A percentile compares a stretch with the other conserved stretches of the same genome.
Conservation (phyloP, 306 rosid genomes). For the Cucurbita maxima region DNA sequence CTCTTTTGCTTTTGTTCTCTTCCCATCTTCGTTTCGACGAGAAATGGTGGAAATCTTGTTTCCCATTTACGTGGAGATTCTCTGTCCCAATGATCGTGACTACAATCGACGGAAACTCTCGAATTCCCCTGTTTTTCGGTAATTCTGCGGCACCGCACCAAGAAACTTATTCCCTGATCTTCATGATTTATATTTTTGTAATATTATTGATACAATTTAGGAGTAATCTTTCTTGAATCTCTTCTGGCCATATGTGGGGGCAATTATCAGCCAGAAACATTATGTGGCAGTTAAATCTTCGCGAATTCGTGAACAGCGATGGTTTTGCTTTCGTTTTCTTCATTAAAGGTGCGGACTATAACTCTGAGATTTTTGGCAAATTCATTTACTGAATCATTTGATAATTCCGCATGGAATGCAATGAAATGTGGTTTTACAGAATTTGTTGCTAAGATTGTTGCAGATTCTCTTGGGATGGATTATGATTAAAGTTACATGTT, state of each 20-base stretch:
- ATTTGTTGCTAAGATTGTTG: neutral
- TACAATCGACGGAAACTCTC: neutral
- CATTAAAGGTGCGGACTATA: neutral
- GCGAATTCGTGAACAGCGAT: neutral
- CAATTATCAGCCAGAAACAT: neutral
- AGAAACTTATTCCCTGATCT: neutral
- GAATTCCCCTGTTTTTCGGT: neutral
- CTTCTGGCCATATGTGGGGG: neutral
- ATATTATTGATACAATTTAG: neutral
- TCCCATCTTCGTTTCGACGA: neutral
- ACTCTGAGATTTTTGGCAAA: neutral
- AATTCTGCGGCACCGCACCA: neutral
- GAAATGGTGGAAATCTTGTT: neutral
- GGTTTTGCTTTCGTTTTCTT: neutral
- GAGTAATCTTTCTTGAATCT: neutral
- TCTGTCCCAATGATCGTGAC: neutral
- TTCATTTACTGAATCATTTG: neutral
- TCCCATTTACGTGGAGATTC: neutral
- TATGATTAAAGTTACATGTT: neutral
- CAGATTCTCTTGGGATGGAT: neutral
- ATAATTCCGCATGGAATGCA: neutral
- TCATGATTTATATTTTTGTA: neutral
- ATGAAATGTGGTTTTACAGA: neutral
- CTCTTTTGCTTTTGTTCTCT: neutral
- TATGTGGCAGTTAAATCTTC: neutral